These are phyloP conservation scores for Nigrospora osmanthi DNA, from an alignment of 2,329 filamentous ascomycete genomes.

Conservation along the genomic window DNA sequence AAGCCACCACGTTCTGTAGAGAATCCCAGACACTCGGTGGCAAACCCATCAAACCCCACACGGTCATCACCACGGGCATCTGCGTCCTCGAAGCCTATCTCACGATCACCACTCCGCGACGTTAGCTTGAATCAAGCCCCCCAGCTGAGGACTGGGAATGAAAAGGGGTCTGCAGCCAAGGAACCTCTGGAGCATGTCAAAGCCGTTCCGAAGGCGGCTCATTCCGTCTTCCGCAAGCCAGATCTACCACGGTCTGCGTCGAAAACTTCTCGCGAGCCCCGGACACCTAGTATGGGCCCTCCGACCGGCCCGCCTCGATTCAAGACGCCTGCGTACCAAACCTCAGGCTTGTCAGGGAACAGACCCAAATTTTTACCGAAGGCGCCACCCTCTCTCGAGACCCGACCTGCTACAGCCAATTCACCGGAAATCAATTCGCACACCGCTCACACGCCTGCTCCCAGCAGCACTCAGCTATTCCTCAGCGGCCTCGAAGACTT, in stretches of 20 bases:
- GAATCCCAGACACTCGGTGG: no score
- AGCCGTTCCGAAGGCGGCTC: background rate
- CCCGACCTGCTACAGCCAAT: background rate
- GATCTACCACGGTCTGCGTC: background rate
- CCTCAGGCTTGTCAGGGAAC: constrained; percentile 2
- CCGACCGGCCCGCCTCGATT: constrained; percentile 17
- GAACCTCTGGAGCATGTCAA: background rate
- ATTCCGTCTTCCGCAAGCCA: background rate
- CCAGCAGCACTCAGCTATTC: constrained; percentile 45
- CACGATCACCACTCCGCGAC: background rate
- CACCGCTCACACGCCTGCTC: constrained; percentile 5
- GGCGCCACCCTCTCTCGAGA: constrained; percentile 1
- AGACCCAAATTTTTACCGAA: constrained; percentile 12
- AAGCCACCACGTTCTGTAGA: no score
- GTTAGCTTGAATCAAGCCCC: background rate
- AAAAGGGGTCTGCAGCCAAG: background rate
- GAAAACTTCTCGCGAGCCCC: background rate
- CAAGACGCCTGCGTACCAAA: constrained; percentile 5
- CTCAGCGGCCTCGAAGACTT: constrained; percentile 41
- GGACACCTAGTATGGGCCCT: constrained; percentile 11
- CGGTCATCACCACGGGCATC: background rate
- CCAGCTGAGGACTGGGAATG: background rate
- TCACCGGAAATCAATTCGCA: background rate
- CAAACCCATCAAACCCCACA: no score
- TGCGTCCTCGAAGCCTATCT: background rate